Conservation (phyloP, 176 grass and related monocot species). For the Guadua angustifolia region DNA sequence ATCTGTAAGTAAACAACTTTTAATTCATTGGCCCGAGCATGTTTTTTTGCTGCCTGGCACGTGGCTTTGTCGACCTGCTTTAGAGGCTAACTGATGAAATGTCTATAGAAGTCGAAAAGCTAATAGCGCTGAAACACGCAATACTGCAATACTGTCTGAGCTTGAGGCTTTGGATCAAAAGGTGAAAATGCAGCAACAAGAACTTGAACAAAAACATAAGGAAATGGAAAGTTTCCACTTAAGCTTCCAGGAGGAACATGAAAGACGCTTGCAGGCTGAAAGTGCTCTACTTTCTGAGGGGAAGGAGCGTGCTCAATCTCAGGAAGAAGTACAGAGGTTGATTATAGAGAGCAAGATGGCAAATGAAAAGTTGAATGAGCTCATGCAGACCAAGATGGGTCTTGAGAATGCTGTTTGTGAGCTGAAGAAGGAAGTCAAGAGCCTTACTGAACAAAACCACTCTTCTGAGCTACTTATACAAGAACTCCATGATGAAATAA, state of each 20-base stretch:
- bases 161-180: conserved; percentile 64
- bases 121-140: conserved; percentile 68
- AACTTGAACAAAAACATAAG: conserved; percentile 63
- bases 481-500: conserved; percentile 54
- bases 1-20: too few species aligned
- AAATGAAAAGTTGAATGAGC: conserved; percentile 53
- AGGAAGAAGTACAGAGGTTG: conserved; percentile 60
- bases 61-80: too few species aligned
- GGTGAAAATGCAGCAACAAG: conserved; percentile 65
- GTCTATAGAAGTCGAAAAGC: conserved; percentile 61
- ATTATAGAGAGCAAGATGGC: conserved; percentile 51
- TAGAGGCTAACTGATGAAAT: conserved; percentile 78
- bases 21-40: too few species aligned
- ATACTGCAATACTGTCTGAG: conserved; percentile 59
- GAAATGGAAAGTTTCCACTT: conserved; percentile 60
- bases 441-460: conserved; percentile 64
- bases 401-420: conserved; percentile 65
- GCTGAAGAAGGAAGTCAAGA: conserved; percentile 61
- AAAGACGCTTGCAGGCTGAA: conserved; percentile 61
- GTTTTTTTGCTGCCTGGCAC: too few species aligned
- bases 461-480: conserved; percentile 61
- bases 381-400: conserved; percentile 54
- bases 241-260: conserved; percentile 59
- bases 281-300: conserved; percentile 53
- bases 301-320: conserved; percentile 53